phyloP scores from a whole-genome alignment of 1,284 basidiomycete species.

The Cryptococcus deneoformans region DNA sequence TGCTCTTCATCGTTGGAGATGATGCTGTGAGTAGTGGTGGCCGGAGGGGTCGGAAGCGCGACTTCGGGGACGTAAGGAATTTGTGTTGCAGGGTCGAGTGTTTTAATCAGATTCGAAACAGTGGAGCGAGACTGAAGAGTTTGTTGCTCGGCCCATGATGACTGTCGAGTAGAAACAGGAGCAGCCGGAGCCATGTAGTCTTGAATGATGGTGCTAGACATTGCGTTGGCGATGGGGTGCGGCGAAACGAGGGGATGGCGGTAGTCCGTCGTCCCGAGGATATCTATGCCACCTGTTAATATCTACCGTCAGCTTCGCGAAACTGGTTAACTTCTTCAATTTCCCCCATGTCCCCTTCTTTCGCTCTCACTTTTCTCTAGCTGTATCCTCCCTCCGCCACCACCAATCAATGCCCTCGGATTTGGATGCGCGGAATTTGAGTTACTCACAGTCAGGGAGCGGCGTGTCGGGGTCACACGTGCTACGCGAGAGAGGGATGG shows the following conservation, averaged over 20 bases:
- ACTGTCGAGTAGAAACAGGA: slow-evolving; percentile 4
- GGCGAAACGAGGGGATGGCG: slow-evolving; percentile 10
- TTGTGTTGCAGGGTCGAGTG: slow-evolving; percentile 31
- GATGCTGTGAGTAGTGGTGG: slow-evolving; percentile 10
- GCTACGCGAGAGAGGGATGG: slow-evolving; percentile 37
- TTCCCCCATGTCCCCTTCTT: background rate
- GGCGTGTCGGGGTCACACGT: slow-evolving; percentile 29
- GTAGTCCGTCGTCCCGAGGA: slow-evolving; percentile 34
- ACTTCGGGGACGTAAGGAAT: slow-evolving; percentile 28
- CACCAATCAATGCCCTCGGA: background rate
- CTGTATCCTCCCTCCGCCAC: background rate
- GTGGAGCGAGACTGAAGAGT: slow-evolving; percentile 2
- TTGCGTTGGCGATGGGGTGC: slow-evolving; percentile 4
- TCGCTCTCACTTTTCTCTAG: background rate
- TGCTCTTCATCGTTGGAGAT: slow-evolving; percentile 16
- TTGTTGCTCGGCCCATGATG: slow-evolving; percentile 9
- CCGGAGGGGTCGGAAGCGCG: slow-evolving; percentile 26
- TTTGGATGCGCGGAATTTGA: background rate
- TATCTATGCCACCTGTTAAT: slow-evolving; percentile 24
- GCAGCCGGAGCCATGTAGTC: slow-evolving; percentile 13
- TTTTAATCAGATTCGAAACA: slow-evolving; percentile 30
- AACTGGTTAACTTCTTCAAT: background rate
- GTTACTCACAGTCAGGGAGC: slow-evolving; percentile 36
- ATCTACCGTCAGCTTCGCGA: too few relatives aligned
- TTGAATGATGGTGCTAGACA: slow-evolving; percentile 19